Base-by-base conservation (phyloP, 2,329 filamentous ascomycete species). In the Fusarium udum region DNA sequence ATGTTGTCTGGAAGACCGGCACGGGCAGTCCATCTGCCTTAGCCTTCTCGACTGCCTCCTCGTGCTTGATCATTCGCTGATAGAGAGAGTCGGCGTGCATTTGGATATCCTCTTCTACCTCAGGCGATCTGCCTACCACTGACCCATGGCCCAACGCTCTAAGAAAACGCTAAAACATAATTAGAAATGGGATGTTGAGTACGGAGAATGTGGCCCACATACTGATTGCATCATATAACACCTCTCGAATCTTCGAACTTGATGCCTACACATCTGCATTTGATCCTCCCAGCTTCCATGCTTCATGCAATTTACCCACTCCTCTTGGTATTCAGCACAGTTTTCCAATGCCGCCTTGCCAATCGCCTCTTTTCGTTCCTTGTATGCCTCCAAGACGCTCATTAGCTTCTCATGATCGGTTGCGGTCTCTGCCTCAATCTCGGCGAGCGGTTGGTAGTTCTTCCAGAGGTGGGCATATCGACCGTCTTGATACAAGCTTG, bases 61-160 rank as follows among this genome's bases (percentile, higher is more conserved):
- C 95, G 80, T 97, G 94, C 69, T 90, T 88, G 42, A 97, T 83
- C 91, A 98, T 94, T 76, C 92, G 90, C 78, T 95, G 93, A 82
- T 95, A 99, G 45, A 99, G 87, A 72, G 90, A 90, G 84, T 99
- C 96, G 67, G 95, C 95, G 81, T 98, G 95, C 92, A 98, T 94
- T 83, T 98, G 96, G 70, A 99, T 94, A 75, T 92, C 90, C 81
- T 98, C 95, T 77, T 97, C 93, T 58, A 93, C 88, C 36, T 91
- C 87, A 1, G 87, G 84, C 14, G 91, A 85, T 28, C 91, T 89
- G 49, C 92, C 89, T 70, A 89, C 85, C 32, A 89, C 90, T 13
- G 90, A 89, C 39, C 97, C 88, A 80, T 98, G 98, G 9, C 96
- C 96, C 24, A 99, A 84, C 3, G 95, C 95, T 82, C 95, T 95